These are phyloP conservation scores for Fraxinus nigra DNA, from an alignment of 305 asterid genomes.

Conservation along the genomic window DNA sequence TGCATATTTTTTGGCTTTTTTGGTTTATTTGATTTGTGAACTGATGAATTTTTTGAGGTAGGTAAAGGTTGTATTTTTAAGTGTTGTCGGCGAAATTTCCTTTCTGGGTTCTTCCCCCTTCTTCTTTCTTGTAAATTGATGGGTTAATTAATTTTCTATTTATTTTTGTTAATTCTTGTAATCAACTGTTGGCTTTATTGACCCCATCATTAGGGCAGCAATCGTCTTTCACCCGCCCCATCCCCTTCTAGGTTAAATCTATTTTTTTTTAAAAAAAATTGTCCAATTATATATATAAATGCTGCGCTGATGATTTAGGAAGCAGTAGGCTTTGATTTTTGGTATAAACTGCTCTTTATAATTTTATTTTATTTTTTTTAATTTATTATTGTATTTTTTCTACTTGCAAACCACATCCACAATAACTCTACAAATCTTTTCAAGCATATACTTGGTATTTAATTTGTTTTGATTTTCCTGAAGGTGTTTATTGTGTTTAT, in stretches of 20 bases:
- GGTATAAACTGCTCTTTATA: conserved; percentile 16
- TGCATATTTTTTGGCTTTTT: not conserved
- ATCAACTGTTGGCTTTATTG: conserved; percentile 11
- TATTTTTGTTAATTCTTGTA: not conserved
- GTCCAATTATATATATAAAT: not conserved
- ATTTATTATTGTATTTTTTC: not conserved
- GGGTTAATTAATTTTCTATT: conserved; percentile 7
- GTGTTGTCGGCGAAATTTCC: conserved; percentile 17
- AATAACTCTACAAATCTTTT: not conserved
- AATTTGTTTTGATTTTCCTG: not conserved
- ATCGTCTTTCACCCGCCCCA: not conserved
- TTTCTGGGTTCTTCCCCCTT: conserved; percentile 13
- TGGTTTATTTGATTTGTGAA: conserved; percentile 14
- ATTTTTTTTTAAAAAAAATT: not conserved
- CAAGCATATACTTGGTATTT: not conserved
- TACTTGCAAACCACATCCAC: not conserved
- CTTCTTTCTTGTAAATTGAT: not conserved
- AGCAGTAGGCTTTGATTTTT: not conserved
- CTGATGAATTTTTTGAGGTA: conserved; percentile 17
- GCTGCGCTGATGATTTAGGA: conserved; percentile 17
- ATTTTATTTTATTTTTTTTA: not conserved
- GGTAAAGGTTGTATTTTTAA: conserved; percentile 2
- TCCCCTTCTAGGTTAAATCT: conserved; percentile 1
- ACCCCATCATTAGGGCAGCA: not conserved
- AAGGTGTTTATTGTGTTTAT: conserved; percentile 16